Base-by-base conservation (phyloP, 176 grass and related monocot genomes). In the Triticum timopheevii region DNA sequence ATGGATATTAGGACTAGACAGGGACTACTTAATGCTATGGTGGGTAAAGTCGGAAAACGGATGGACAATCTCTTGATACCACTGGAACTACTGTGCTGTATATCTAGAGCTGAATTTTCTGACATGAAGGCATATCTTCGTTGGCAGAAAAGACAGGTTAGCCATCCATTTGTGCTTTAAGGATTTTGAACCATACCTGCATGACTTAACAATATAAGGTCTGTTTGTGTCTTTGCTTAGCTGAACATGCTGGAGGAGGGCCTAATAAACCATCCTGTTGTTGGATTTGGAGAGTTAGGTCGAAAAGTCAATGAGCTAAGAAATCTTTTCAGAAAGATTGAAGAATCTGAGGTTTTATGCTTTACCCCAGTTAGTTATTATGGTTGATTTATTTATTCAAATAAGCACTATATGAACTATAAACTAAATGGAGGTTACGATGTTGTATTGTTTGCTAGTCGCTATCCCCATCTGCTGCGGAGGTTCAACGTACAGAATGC, bases 81-180 rank as follows among this genome's bases (percentile, higher is more conserved):
- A 77, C 87, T 99, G 79, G 97, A 99, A 88, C 92, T 99, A 73
- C 71, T 99, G 82, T 96, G 92, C 81, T 99, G 90, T 77, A 87
- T 99, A 69, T 96, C 97, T 80, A 96, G 90, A 94, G 75, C 89
- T 63, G 97, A 99, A 76, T 99, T 99, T 86, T 99, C 97, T 72
- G 94, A 99, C 79, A 94, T 94, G 92, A 99, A 96, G 91, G 97
- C 97, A 66, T 99, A 94, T 92, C 87, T 99, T 82, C 83, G 91
- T 93, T 99, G 97, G 97, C 97, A 99, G 87, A 99, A 99, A 90
- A 94, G 97, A 85, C 97, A 99, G 92, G 97, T 98, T 82, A 86
- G 86, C 67, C 52, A 81, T 87, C 31, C 62, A 11, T 36, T 71
- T 73, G 52, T 16, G 34, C 61, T 59, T 52, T 31, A 77, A 49